Percentiles rank a stretch among this genome's conserved stretches.
Evolutionary conservation across 2,329 filamentous ascomycete species (phyloP).

Genomic region (Colletotrichum cuscutae): DNA sequence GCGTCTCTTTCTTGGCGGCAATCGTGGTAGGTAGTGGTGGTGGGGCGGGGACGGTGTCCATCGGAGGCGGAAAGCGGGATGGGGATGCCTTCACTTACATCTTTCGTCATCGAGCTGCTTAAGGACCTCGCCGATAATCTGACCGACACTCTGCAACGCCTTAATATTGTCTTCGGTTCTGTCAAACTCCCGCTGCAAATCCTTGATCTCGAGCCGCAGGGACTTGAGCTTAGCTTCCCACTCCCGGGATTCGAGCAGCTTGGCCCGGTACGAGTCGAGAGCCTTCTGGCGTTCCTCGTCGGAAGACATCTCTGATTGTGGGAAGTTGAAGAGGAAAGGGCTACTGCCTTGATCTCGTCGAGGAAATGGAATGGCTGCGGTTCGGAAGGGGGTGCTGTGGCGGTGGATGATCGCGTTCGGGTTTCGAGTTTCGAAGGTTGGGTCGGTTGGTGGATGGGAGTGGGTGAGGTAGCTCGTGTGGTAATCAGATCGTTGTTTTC

Average conservation of each 20-base stretch:
- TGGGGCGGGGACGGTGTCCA: background rate
- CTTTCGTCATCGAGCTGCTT: slow-evolving; percentile 99
- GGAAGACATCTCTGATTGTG: slow-evolving; percentile 55
- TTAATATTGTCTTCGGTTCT: slow-evolving; percentile 99
- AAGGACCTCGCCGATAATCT: slow-evolving; percentile 98
- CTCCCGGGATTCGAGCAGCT: slow-evolving; percentile 93
- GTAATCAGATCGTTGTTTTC: slow-evolving; percentile 34
- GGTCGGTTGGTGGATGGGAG: slow-evolving; percentile 10
- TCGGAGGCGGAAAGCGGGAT: background rate
- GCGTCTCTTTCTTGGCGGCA: background rate
- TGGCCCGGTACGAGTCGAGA: slow-evolving; percentile 81
- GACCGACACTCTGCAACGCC: slow-evolving; percentile 96
- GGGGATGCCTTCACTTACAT: slow-evolving; percentile 70
- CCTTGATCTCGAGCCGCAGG: slow-evolving; percentile 94
- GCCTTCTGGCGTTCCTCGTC: slow-evolving; percentile 74
- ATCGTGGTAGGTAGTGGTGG: background rate
- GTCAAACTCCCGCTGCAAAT: slow-evolving; percentile 92
- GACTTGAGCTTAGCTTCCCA: slow-evolving; percentile 98
- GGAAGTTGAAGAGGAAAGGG: background rate
- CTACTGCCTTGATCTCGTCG: background rate
- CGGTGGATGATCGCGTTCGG: slow-evolving; percentile 1
- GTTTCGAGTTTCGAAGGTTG: background rate
- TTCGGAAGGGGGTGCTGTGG: background rate
- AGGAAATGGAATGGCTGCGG: background rate
- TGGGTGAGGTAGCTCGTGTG: slow-evolving; percentile 22